phyloP scores from a whole-genome alignment of 2,329 filamentous ascomycete species.

The Fusarium ambrosium region DNA sequence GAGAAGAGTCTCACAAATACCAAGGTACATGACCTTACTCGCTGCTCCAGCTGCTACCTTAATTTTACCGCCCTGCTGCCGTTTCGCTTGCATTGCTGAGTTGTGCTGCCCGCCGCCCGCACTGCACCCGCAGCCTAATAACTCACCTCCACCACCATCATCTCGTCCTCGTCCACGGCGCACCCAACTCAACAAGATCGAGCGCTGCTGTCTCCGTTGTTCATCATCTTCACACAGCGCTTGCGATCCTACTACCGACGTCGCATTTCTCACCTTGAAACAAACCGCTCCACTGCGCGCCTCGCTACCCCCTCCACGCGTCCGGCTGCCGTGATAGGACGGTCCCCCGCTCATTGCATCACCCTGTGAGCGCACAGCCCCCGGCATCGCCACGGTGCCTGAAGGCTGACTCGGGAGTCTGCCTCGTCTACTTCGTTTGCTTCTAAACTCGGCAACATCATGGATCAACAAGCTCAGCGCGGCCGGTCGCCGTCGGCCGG shows the following conservation, averaged over 20 bases:
- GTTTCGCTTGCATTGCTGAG: slow-evolving; percentile 17
- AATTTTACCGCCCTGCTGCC: slow-evolving; percentile 31
- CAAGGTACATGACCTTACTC: slow-evolving; percentile 9
- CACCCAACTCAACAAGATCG: slow-evolving; percentile 10
- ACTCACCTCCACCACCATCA: slow-evolving; percentile 38
- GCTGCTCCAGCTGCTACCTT: slow-evolving; percentile 27
- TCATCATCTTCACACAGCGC: slow-evolving; percentile 16
- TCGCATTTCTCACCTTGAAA: slow-evolving; percentile 38
- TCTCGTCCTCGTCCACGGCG: slow-evolving; percentile 18
- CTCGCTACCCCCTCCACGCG: slow-evolving; percentile 48
- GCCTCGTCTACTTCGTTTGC: slow-evolving; percentile 54
- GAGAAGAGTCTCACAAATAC: slow-evolving; percentile 24
- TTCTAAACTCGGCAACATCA: slow-evolving; percentile 53
- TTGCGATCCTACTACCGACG: slow-evolving; percentile 29
- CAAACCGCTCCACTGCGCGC: slow-evolving; percentile 34
- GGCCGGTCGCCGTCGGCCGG: slow-evolving; percentile 74
- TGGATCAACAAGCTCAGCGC: slow-evolving; percentile 59
- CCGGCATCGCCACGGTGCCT: slow-evolving; percentile 57
- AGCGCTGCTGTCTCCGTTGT: background rate
- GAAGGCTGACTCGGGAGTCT: slow-evolving; percentile 62
- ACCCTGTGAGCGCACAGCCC: slow-evolving; percentile 58
- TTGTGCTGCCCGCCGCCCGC: slow-evolving; percentile 31
- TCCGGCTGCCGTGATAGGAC: slow-evolving; percentile 47
- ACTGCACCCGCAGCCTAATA: slow-evolving; percentile 26
- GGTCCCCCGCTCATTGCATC: slow-evolving; percentile 49